phyloP scores from a whole-genome alignment of 1,139 yeast species.

The Scheffersomyces insectosa region DNA sequence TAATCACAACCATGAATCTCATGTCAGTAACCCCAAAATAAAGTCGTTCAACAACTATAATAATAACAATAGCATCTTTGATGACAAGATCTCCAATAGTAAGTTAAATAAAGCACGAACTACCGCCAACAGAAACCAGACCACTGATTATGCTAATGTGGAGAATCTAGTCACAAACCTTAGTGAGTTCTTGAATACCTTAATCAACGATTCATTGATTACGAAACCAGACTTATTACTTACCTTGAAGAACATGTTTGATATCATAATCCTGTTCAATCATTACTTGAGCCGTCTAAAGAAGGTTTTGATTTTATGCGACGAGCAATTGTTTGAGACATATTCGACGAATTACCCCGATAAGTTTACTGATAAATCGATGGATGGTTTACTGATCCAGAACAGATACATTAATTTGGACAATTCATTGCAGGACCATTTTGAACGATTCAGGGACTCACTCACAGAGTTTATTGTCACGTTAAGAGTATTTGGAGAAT shows the following conservation, averaged over 20 bases:
- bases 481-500: slow-evolving; percentile 59
- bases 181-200: slow-evolving; percentile 61
- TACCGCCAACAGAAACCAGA: not conserved
- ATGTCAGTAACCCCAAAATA: slow-evolving; percentile 2
- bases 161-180: slow-evolving; percentile 51
- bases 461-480: slow-evolving; percentile 56
- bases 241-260: slow-evolving; percentile 46
- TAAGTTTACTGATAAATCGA: slow-evolving; percentile 37
- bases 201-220: slow-evolving; percentile 67
- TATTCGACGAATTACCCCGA: slow-evolving; percentile 41
- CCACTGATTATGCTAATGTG: slow-evolving; percentile 36
- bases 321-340: slow-evolving; percentile 43
- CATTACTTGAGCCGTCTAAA: slow-evolving; percentile 55
- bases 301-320: slow-evolving; percentile 55
- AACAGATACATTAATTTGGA: slow-evolving; percentile 48
- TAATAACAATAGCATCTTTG: slow-evolving; percentile 34
- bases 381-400: slow-evolving; percentile 38
- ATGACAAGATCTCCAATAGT: slow-evolving; percentile 23
- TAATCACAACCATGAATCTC: slow-evolving; percentile 5
- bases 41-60: slow-evolving; percentile 18
- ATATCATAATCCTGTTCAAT: slow-evolving; percentile 54
- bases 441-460: slow-evolving; percentile 54
- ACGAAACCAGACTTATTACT: slow-evolving; percentile 60
- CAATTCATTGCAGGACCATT: slow-evolving; percentile 51
- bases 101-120: slow-evolving; percentile 7